These are phyloP conservation scores for Trichoderma brevicompactum DNA, from an alignment of 2,329 filamentous ascomycete species.

Conservation along the genomic window DNA sequence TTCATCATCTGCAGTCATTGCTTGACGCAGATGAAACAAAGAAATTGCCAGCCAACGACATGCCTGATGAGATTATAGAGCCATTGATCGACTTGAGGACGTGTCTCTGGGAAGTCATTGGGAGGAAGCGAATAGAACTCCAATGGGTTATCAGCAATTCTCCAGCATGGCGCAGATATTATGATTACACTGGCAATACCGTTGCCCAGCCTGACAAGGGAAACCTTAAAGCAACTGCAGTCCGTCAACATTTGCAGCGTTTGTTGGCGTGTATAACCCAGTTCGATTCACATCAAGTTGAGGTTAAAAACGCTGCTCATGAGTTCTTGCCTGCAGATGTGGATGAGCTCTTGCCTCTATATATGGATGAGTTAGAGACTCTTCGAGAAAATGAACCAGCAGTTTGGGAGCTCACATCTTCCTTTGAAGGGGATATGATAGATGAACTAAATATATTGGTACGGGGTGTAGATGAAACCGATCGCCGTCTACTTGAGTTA, in stretches of 20 bases:
- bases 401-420: constrained; percentile 45
- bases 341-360: constrained; percentile 49
- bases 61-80: constrained; percentile 42
- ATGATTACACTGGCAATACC: neutral
- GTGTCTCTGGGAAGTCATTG: constrained; percentile 35
- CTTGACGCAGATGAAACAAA: constrained; percentile 40
- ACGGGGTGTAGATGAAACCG: constrained; percentile 51
- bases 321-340: constrained; percentile 42
- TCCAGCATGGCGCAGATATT: constrained; percentile 32
- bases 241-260: constrained; percentile 40
- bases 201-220: neutral
- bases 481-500: constrained; percentile 55
- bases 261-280: constrained; percentile 36
- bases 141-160: constrained; percentile 41
- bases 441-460: constrained; percentile 52
- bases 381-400: constrained; percentile 45
- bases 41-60: constrained; percentile 39
- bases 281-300: neutral
- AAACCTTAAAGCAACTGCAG: neutral
- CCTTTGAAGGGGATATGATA: constrained; percentile 43
- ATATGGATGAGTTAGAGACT: constrained; percentile 55
- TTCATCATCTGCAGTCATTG: constrained; percentile 36
- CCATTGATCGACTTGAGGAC: constrained; percentile 48
- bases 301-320: neutral
- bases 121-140: constrained; percentile 40